phyloP scores from a whole-genome alignment of 2,329 filamentous ascomycete species.

The Proliferodiscus dingleyae region DNA sequence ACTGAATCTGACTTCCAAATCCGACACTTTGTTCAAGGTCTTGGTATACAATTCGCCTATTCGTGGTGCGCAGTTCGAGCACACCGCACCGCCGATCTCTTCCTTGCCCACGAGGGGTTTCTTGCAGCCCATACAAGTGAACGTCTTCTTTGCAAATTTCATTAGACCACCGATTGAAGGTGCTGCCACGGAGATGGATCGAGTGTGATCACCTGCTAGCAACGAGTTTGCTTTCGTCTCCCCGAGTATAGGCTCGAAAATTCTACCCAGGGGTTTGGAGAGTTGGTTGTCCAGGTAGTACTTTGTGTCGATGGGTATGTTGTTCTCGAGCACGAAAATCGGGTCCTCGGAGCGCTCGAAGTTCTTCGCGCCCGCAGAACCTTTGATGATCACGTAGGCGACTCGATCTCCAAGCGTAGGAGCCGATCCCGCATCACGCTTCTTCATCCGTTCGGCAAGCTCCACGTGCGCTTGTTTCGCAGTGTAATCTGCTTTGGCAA shows the following conservation, averaged over 20 bases:
- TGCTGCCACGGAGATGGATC: slow-evolving; percentile 87
- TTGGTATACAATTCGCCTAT: slow-evolving; percentile 92
- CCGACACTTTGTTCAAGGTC: slow-evolving; percentile 79
- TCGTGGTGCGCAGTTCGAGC: slow-evolving; percentile 75
- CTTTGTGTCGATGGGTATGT: slow-evolving; percentile 94
- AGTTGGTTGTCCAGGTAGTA: slow-evolving; percentile 99
- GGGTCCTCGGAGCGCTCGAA: slow-evolving; percentile 97
- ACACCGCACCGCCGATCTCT: slow-evolving; percentile 82
- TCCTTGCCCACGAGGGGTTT: slow-evolving; percentile 79
- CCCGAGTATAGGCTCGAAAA: slow-evolving; percentile 96
- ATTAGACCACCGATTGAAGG: slow-evolving; percentile 90
- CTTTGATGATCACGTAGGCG: slow-evolving; percentile 96
- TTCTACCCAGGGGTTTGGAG: slow-evolving; percentile 86
- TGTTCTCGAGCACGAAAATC: slow-evolving; percentile 95
- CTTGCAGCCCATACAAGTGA: slow-evolving; percentile 99
- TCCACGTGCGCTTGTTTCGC: slow-evolving; percentile 95
- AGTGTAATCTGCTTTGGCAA: slow-evolving; percentile 84
- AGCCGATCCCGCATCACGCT: slow-evolving; percentile 91
- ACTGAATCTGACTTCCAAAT: slow-evolving; percentile 88
- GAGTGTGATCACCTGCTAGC: slow-evolving; percentile 88
- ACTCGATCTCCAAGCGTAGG: slow-evolving; percentile 92
- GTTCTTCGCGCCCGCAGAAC: slow-evolving; percentile 82
- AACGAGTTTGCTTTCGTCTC: slow-evolving; percentile 85
- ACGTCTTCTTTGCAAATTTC: slow-evolving; percentile 97
- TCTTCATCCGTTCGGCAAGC: slow-evolving; percentile 92